Evolutionary conservation across 192 early-diverging fungal species (phyloP), one percentile per base, ranked within the genome.

Genomic region (Dissophora ornata): DNA sequence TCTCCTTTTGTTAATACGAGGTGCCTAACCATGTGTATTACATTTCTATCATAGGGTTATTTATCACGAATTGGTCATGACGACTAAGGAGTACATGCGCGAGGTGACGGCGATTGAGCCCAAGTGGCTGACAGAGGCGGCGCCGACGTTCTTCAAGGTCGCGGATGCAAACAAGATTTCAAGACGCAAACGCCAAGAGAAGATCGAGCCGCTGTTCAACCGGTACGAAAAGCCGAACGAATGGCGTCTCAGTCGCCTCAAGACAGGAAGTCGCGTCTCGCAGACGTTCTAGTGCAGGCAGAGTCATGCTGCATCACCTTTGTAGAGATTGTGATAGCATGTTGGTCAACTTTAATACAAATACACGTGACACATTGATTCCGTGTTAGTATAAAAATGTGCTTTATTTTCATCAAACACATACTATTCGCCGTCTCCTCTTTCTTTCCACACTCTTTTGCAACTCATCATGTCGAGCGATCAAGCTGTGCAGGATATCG

Each of bases 81-180:
- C 95, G 22, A 93, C 91, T 1, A 95, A 95, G 64, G 95, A 96
- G 79, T 96, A 96, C 55, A 95, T 96, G 94, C 82, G 94, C 24
- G 94, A 95, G 80, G 91, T 93, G 6, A 86, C 94, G 19, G 89
- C 92, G 1, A 91, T 96, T 65, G 95, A 96, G 62, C 93, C 95
- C 11, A 93, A 94, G 71, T 96, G 95, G 95, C 82, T 96, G 21
- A 90, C 91, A n/a, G 95, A 96, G 67, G 94, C 94, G n/a, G 97
- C 96, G 16, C 98, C 98, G 24, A 97, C 90, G n/a, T 98, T 97
- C 83, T 99, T 97, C 83, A 93, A 93, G 81, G 87, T 92, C 40
- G 93, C 94, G 32, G 98, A 99, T 79, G 91, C 92, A 0, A 97
- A 96, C 83, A 95, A 93, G 71, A 93, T 99, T 36, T 92, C 89